phyloP scores from a whole-genome alignment of 768 basidiomycete genomes.

The Boletus sensibilis region DNA sequence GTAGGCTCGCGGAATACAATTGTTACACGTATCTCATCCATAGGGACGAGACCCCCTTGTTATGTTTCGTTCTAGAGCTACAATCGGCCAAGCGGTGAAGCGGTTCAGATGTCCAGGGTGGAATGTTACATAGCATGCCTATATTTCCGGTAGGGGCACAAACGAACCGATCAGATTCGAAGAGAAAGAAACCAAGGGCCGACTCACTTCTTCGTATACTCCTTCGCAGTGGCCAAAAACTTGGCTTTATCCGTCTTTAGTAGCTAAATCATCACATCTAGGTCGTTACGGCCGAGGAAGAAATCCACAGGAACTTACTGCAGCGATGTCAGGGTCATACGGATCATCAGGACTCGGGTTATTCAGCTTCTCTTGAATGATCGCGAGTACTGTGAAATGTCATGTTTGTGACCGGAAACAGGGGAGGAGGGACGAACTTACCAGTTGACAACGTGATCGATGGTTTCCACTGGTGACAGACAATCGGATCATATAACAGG shows the following conservation, averaged over 20 bases:
- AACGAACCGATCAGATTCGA: conserved; percentile 5
- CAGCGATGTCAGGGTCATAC: conserved; percentile 84
- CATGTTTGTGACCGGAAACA: conserved; percentile 9
- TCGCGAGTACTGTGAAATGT: conserved; percentile 55
- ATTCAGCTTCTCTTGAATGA: conserved; percentile 82
- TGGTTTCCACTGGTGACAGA: conserved; percentile 72
- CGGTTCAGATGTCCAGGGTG: background rate
- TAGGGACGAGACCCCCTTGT: background rate
- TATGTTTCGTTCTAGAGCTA: conserved; percentile 11
- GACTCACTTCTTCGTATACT: conserved; percentile 79
- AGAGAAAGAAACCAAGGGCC: background rate
- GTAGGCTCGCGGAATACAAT: conserved; percentile 2
- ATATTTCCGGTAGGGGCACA: background rate
- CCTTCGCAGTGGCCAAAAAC: conserved; percentile 76
- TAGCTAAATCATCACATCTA: conserved; percentile 40
- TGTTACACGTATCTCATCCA: conserved; percentile 2
- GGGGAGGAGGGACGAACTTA: conserved; percentile 21
- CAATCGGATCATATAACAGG: conserved; percentile 2
- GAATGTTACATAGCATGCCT: conserved; percentile 25
- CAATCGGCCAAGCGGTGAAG: conserved; percentile 1
- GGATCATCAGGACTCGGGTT: conserved; percentile 88
- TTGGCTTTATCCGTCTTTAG: conserved; percentile 75
- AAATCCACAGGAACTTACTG: conserved; percentile 45
- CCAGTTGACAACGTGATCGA: conserved; percentile 71
- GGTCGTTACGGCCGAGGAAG: background rate